phyloP scores from a whole-genome alignment of 768 basidiomycete species.

The Leccinellum rugosiceps region DNA sequence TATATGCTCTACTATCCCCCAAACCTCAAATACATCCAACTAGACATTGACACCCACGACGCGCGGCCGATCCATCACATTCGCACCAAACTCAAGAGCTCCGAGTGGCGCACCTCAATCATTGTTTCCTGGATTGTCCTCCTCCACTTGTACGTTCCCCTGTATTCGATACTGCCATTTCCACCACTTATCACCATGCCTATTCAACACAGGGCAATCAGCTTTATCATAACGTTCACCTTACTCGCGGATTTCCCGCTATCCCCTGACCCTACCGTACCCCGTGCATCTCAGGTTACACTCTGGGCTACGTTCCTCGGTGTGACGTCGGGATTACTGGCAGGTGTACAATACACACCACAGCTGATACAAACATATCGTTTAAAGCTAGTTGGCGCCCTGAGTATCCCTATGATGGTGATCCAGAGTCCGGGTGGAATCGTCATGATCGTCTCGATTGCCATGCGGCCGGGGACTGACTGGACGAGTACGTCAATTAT shows the following conservation, averaged over 20 bases:
- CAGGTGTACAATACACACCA: constrained; percentile 84
- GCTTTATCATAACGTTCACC: constrained; percentile 57
- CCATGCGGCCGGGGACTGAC: constrained; percentile 73
- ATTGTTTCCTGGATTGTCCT: constrained; percentile 67
- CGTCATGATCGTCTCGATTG: constrained; percentile 83
- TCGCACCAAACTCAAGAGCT: constrained; percentile 51
- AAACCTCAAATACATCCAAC: constrained; percentile 67
- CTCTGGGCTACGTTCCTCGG: constrained; percentile 89
- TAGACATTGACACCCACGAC: constrained; percentile 42
- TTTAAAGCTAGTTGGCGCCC: constrained; percentile 80
- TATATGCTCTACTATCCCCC: constrained; percentile 92
- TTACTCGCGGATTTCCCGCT: constrained; percentile 48
- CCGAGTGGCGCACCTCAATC: constrained; percentile 79
- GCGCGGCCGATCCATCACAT: constrained; percentile 38
- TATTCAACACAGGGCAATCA: constrained; percentile 32
- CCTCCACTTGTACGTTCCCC: constrained; percentile 66
- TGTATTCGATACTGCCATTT: neutral
- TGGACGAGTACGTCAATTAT: constrained; percentile 65
- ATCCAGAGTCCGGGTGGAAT: constrained; percentile 91
- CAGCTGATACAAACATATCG: constrained; percentile 80
- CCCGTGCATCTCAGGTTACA: constrained; percentile 37
- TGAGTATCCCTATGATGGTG: constrained; percentile 94
- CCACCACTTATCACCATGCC: neutral
- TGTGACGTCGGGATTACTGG: constrained; percentile 71
- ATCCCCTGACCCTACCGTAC: constrained; percentile 34